Base-by-base conservation (phyloP, 2,329 filamentous ascomycete genomes). In the Fusarium ambrosium region DNA sequence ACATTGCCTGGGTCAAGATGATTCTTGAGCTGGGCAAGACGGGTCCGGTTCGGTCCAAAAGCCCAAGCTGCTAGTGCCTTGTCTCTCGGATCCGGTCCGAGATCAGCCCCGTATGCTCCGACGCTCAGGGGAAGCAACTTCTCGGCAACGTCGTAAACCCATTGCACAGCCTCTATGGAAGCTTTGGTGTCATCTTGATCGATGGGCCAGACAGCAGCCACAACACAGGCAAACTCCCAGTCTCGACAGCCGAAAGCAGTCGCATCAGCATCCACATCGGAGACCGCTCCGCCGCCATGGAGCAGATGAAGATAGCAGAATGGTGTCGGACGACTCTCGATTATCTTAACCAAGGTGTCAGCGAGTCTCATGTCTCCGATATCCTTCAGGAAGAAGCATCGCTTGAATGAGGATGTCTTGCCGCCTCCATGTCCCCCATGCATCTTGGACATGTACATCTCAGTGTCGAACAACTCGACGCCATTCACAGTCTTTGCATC, bases 361-460 rank as follows among this genome's bases (percentile, higher is more conserved):
- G 79, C 76, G 1, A 89, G 43, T 2, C 80, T 63, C 3, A 2
- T 43, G 60, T 64, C 68, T 70, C 83, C 83, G 14, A 92, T 87
- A 41, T 77, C 0, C 68, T 88, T 88, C 9, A 92, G 79, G 75
- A 92, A 92, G 34, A 92, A 48, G 78, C 90, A 92, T 74, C 91
- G 86, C 82, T 92, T 92, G 83, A 92, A 92, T 0, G 90, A 86
- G 11, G 88, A 92, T 0, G 89, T 92, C 82, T 91, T 92, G 74
- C 87, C 86, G 24, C 86, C 82, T 20, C 84, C 84, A 62, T 92
- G 89, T 0, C 89, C 89, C 27, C 88, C 87, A 61, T 92, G 89
- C 87, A 92, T 89, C 14, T 70, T 75, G 2, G 87, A 87, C 80
- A 92, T 85, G 80, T 92, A 91, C 86, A 92, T 89, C 62, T 92